phyloP scores from a whole-genome alignment of 139 green algal genomes.

The Coelastrella sp. region DNA sequence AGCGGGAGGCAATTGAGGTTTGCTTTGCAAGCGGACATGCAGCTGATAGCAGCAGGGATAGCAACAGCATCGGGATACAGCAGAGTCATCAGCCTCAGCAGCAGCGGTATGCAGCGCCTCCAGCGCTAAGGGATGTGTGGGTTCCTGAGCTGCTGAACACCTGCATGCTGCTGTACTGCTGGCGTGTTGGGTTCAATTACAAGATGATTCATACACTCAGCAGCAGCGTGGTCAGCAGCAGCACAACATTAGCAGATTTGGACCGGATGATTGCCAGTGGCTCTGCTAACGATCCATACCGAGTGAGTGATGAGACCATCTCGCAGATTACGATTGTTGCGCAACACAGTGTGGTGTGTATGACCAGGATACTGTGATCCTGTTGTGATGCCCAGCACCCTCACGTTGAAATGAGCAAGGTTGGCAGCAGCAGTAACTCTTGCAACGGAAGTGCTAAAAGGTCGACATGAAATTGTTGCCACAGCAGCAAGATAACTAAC shows the following conservation, averaged over 20 bases:
- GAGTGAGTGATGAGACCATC: too few relatives aligned
- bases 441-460: too few relatives aligned
- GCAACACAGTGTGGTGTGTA: too few relatives aligned
- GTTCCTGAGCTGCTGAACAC: conserved; percentile 72
- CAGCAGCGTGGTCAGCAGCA: conserved; percentile 40
- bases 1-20: conserved; percentile 25
- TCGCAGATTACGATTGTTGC: too few relatives aligned
- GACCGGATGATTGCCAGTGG: conserved; percentile 17
- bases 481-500: too few relatives aligned
- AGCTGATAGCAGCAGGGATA: not conserved
- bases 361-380: too few relatives aligned
- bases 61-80: not conserved
- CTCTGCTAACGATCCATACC: not conserved
- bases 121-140: conserved; percentile 18
- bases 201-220: conserved; percentile 46
- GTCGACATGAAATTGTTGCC: too few relatives aligned
- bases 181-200: conserved; percentile 63
- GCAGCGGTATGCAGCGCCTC: not conserved
- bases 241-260: conserved; percentile 40
- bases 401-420: too few relatives aligned
- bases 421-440: too few relatives aligned
- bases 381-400: too few relatives aligned
- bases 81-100: not conserved
- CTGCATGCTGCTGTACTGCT: conserved; percentile 83
- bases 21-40: not conserved